These are phyloP conservation scores for Vanrija pseudolonga DNA, from an alignment of 1,284 basidiomycete species.

Conservation along the genomic window DNA sequence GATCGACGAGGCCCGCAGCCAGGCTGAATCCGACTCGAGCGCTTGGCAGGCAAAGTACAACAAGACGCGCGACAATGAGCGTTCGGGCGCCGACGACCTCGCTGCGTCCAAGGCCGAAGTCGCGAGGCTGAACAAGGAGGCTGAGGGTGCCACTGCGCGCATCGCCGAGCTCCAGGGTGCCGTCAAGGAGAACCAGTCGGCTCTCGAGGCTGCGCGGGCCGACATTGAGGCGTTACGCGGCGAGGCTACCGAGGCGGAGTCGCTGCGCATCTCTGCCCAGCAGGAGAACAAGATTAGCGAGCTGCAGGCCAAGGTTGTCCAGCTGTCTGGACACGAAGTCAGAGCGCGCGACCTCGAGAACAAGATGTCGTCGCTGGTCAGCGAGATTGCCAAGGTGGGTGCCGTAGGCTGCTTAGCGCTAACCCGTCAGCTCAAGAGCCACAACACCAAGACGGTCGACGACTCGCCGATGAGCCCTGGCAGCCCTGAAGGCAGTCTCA, in stretches of 20 bases:
- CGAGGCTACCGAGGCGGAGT: conserved; percentile 57
- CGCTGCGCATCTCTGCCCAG: conserved; percentile 43
- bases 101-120: conserved; percentile 61
- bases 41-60: conserved; percentile 62
- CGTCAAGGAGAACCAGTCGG: conserved; percentile 77
- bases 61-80: conserved; percentile 73
- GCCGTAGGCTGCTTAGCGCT: not conserved
- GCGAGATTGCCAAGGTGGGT: conserved; percentile 31
- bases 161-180: conserved; percentile 83
- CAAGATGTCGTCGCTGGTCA: conserved; percentile 30
- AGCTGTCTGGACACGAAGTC: not conserved
- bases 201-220: conserved; percentile 83
- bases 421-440: not conserved
- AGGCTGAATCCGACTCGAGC: conserved; percentile 69
- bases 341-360: conserved; percentile 19
- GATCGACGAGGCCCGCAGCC: conserved; percentile 70
- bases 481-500: not conserved
- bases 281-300: conserved; percentile 29
- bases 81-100: conserved; percentile 65
- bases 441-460: not conserved
- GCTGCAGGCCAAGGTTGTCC: conserved; percentile 16
- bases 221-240: conserved; percentile 80
- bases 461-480: conserved; percentile 1
- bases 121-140: conserved; percentile 60
- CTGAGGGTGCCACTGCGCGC: conserved; percentile 60